A percentile compares a stretch with the other conserved stretches of the same genome.
phyloP scores from a whole-genome alignment of 768 basidiomycete genomes.

The Cystofilobasidium macerans region DNA sequence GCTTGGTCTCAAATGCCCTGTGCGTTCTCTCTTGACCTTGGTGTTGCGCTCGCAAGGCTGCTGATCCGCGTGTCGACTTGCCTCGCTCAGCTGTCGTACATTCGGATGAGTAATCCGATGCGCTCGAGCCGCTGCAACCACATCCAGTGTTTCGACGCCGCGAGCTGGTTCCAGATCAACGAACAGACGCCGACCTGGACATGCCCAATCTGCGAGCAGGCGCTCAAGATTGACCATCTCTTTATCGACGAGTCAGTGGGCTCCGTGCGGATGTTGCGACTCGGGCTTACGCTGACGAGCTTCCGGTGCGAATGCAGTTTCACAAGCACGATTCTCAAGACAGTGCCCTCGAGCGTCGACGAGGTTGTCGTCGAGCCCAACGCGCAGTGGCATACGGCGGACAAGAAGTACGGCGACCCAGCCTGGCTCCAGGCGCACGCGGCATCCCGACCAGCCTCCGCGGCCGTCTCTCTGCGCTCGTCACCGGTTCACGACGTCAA shows the following conservation, averaged over 20 bases:
- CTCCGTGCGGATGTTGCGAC: not conserved
- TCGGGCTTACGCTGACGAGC: not conserved
- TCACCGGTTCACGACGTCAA: conserved; percentile 6
- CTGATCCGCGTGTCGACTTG: conserved; percentile 1
- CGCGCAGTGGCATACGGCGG: conserved; percentile 89
- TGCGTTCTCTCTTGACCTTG: conserved; percentile 41
- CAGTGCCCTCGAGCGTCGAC: conserved; percentile 67
- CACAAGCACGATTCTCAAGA: conserved; percentile 70
- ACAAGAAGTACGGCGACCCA: conserved; percentile 68
- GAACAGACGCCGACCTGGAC: conserved; percentile 92
- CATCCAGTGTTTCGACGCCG: conserved; percentile 88
- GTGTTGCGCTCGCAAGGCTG: not conserved
- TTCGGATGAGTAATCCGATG: conserved; percentile 70
- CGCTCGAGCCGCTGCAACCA: conserved; percentile 82
- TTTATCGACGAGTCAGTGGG: conserved; percentile 81
- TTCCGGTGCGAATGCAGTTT: no score
- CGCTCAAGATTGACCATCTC: conserved; percentile 64
- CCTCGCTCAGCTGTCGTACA: conserved; percentile 58
- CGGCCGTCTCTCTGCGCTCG: conserved; percentile 6
- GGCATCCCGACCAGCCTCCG: not conserved
- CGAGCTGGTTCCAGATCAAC: conserved; percentile 88
- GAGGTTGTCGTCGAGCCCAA: conserved; percentile 89
- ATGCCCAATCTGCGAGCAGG: conserved; percentile 84
- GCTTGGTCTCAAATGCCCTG: conserved; percentile 88
- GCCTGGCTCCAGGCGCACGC: conserved; percentile 47